Evolutionary conservation across 306 rosid genomes (phyloP), one percentile per base, ranked within the genome.

Genomic region (Dryas alaskensis): DNA sequence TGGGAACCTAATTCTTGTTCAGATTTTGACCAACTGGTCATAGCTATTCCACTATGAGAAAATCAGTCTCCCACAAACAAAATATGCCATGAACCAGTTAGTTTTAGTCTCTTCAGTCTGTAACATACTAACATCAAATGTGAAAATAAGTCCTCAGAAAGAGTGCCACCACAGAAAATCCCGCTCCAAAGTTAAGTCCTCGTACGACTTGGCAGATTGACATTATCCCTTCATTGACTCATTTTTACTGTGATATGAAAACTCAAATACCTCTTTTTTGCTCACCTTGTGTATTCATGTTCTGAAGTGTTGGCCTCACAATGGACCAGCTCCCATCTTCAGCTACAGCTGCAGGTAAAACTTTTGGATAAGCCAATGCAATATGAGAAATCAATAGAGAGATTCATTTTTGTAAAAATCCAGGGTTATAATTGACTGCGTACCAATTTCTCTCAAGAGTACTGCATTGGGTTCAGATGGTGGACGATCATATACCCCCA

Each of bases 401-500:
- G 39, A 4, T 42, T 43, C 43, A 0, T 4, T 58, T 55, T 22
- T 37, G 27, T 17, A 12, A 47, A 46, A n/a, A 50, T 51, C 7
- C 16, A 0, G 64, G 59, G 16, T 75, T 78, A 60, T 39, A 16
- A 44, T 54, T 12, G 74, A 69, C 39, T 60, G 50, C 82, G 86
- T 79, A 89, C 96, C 96, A 13, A 93, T 93, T 82, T 91, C 98
- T 79, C 86, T 84, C 51, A 91, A 64, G 73, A 93, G 96, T 37
- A 89, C 55, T 4, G 98, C 98, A 79, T 77, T 46, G 51, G 90
- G 79, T 58, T 91, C 94, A 3, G 82, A 78, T 43, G 97, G 97
- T 17, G 98, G 98, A 45, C 92, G 90, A 80, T 91, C 92, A 78
- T 93, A 93, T 39, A 93, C 98, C 6, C 97, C 97, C 4, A 76